Evolutionary conservation across 257 asterid species (phyloP).

Genomic region (Ophiorrhiza pumila): DNA sequence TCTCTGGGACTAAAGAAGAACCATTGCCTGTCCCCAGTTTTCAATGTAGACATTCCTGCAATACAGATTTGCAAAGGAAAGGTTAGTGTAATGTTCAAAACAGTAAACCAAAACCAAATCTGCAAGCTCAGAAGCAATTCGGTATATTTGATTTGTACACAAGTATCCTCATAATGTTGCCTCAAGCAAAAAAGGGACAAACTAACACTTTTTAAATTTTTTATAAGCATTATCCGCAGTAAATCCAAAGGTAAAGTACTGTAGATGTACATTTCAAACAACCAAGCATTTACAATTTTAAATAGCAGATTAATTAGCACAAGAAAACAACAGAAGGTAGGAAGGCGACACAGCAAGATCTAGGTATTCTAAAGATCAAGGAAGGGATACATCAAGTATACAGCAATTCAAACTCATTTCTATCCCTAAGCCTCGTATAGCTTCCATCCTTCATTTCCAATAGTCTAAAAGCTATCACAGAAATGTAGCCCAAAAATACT

Average conservation of each 20-base stretch:
- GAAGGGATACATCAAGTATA: neutral
- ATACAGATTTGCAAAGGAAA: constrained; percentile 12
- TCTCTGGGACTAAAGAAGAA: constrained; percentile 90
- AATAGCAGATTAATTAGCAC: no score
- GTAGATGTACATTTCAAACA: neutral
- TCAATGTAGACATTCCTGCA: constrained; percentile 76
- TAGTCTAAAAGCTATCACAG: neutral
- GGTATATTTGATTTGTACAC: neutral
- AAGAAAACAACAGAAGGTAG: no score
- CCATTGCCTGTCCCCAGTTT: constrained; percentile 93
- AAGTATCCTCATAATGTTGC: neutral
- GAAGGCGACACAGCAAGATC: neutral
- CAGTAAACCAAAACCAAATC: neutral
- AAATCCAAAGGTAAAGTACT: neutral
- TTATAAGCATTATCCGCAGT: neutral
- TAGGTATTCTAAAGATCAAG: neutral
- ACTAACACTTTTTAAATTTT: neutral
- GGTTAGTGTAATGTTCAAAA: constrained; percentile 17
- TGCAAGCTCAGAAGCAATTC: neutral
- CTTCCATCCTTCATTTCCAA: no score
- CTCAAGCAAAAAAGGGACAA: neutral
- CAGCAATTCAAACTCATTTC: neutral
- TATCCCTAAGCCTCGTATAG: neutral
- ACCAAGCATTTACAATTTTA: neutral
- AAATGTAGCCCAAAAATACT: neutral